phyloP scores from a whole-genome alignment of 805 yeast species.

The Yamadazyma scolyti region DNA sequence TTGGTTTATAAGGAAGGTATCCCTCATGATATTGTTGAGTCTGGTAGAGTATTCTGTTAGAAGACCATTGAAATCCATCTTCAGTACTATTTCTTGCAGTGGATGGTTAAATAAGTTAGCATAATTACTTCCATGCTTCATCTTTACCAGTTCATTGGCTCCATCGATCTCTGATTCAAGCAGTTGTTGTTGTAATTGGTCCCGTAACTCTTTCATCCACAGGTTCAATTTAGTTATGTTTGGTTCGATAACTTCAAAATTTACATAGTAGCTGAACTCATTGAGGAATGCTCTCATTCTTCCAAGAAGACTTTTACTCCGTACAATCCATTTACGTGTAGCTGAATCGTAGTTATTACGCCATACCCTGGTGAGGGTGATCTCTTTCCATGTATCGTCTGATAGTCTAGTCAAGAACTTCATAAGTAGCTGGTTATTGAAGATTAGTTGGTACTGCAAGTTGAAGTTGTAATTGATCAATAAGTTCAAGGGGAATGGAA shows the following conservation, averaged over 20 bases:
- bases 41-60: no score
- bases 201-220: slow-evolving; percentile 11
- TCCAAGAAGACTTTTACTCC: slow-evolving; percentile 52
- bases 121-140: no score
- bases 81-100: no score
- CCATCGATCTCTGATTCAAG: slow-evolving; percentile 4
- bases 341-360: slow-evolving; percentile 37
- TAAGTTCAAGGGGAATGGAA: slow-evolving; percentile 87
- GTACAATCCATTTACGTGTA: slow-evolving; percentile 50
- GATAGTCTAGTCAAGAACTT: slow-evolving; percentile 58
- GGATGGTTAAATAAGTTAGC: slow-evolving; percentile 19
- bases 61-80: no score
- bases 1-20: slow-evolving; percentile 62
- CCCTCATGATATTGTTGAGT: slow-evolving; percentile 60
- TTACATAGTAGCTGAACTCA: slow-evolving; percentile 52
- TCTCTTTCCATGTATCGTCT: slow-evolving; percentile 70
- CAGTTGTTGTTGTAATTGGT: slow-evolving; percentile 2
- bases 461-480: slow-evolving; percentile 67
- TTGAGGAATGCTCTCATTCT: slow-evolving; percentile 56
- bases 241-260: slow-evolving; percentile 55
- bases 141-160: no score
- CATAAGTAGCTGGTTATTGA: slow-evolving; percentile 65
- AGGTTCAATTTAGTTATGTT: slow-evolving; percentile 45
- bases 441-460: slow-evolving; percentile 74
- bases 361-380: slow-evolving; percentile 67